Percentiles rank a stretch among this genome's conserved stretches.
Evolutionary conservation across 164 flowering plant genomes (phyloP).

Genomic region (Litsea cubeba): DNA sequence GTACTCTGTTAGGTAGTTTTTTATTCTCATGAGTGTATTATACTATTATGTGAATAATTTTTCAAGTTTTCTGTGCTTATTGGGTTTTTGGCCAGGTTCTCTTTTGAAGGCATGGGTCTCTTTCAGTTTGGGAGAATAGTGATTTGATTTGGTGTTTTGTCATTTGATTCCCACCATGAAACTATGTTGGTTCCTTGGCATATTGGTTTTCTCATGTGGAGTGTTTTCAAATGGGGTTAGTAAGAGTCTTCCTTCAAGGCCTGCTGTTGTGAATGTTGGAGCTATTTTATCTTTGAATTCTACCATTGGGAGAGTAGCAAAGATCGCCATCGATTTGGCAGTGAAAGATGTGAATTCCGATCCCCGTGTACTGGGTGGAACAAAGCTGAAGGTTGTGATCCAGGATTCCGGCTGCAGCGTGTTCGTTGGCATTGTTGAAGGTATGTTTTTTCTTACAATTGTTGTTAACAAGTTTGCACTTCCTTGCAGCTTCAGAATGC

Average conservation of each 20-base stretch:
- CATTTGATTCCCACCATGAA: conserved; percentile 27
- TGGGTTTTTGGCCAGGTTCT: neutral
- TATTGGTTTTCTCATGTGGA: conserved; percentile 25
- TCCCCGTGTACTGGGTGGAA: conserved; percentile 57
- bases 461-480: neutral
- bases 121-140: neutral
- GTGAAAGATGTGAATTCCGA: conserved; percentile 78
- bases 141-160: neutral
- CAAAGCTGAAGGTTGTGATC: conserved; percentile 43
- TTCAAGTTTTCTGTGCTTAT: neutral
- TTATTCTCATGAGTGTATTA: neutral
- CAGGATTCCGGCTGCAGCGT: conserved; percentile 68
- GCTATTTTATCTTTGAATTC: conserved; percentile 72
- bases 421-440: conserved; percentile 72
- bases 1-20: neutral
- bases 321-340: conserved; percentile 77
- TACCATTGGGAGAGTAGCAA: conserved; percentile 79
- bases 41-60: no score
- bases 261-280: conserved; percentile 71
- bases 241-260: conserved; percentile 43
- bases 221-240: conserved; percentile 26
- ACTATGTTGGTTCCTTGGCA: conserved; percentile 23
- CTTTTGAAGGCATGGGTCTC: neutral
- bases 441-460: conserved; percentile 25
- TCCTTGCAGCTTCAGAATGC: no score